phyloP scores from a whole-genome alignment of 2,329 filamentous ascomycete species.

The Alternaria dauci region DNA sequence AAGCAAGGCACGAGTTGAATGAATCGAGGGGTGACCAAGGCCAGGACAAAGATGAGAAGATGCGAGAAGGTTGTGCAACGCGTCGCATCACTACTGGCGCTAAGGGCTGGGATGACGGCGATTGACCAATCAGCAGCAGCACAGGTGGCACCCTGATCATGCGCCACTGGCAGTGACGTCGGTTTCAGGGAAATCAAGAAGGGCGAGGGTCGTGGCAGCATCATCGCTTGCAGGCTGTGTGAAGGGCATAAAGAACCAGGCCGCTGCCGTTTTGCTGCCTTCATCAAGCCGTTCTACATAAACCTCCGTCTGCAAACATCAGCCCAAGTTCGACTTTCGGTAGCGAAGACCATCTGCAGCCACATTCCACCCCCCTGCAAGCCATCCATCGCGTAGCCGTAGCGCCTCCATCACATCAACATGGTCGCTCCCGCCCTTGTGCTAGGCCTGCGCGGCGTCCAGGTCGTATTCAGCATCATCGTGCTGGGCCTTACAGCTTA shows the following conservation, averaged over 20 bases:
- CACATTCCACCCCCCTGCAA: conserved; percentile 2
- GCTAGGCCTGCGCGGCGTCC: conserved; percentile 71
- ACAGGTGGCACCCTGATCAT: conserved; percentile 15
- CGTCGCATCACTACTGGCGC: conserved; percentile 19
- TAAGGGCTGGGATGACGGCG: not conserved
- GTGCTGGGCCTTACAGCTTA: conserved; percentile 81
- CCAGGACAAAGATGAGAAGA: conserved; percentile 11
- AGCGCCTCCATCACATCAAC: conserved; percentile 9
- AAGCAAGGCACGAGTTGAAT: not conserved
- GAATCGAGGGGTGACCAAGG: conserved; percentile 4
- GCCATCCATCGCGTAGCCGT: conserved; percentile 5
- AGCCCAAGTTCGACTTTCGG: not conserved
- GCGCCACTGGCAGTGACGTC: conserved; percentile 27
- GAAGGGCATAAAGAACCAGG: conserved; percentile 28
- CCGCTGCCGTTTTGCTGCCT: conserved; percentile 3
- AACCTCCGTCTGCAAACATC: not conserved
- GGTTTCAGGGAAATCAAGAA: conserved; percentile 14
- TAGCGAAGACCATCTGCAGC: conserved; percentile 6
- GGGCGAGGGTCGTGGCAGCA: conserved; percentile 26
- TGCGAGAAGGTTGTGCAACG: conserved; percentile 14
- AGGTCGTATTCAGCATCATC: conserved; percentile 75
- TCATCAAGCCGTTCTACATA: not conserved
- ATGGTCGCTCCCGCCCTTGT: conserved; percentile 53
- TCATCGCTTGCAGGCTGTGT: conserved; percentile 23
- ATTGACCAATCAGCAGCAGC: conserved; percentile 23